Percentiles rank a stretch among this genome's conserved stretches.
These are phyloP conservation scores for Puccinia triticina DNA, from an alignment of 1,284 basidiomycete genomes.

Conservation along the genomic window DNA sequence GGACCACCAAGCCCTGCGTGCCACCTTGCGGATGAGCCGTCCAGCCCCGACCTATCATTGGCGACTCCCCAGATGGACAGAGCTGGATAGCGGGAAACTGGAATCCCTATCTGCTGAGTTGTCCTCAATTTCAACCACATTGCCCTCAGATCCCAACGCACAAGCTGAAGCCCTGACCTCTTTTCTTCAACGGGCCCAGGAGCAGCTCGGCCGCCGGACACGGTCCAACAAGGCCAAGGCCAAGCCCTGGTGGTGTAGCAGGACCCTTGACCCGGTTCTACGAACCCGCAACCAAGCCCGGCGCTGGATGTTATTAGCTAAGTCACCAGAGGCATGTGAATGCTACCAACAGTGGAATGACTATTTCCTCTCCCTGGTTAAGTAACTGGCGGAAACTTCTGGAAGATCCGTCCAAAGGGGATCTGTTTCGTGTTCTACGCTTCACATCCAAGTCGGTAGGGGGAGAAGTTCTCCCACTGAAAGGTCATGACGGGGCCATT, in stretches of 20 bases:
- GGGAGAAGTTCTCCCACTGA: too few relatives aligned
- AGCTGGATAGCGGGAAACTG: too few relatives aligned
- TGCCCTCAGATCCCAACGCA: too few relatives aligned
- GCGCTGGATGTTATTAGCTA: not conserved
- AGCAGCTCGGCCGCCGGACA: not conserved
- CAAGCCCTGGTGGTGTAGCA: constrained; percentile 10
- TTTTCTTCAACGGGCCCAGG: not conserved
- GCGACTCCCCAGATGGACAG: too few relatives aligned
- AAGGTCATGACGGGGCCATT: too few relatives aligned
- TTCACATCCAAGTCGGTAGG: not conserved
- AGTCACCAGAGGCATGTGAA: not conserved
- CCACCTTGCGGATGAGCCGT: too few relatives aligned
- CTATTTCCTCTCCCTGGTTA: not conserved
- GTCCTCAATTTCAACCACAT: too few relatives aligned
- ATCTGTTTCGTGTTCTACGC: not conserved
- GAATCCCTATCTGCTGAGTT: too few relatives aligned
- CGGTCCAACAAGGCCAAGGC: not conserved
- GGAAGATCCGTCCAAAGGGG: not conserved
- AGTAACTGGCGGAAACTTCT: not conserved
- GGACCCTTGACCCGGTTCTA: not conserved
- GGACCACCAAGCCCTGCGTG: too few relatives aligned
- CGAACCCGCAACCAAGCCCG: not conserved
- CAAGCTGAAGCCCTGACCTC: too few relatives aligned
- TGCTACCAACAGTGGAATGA: constrained; percentile 11
- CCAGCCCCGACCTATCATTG: too few relatives aligned